Evolutionary conservation across 768 basidiomycete species (phyloP).

Genomic region (Asterophora parasitica): DNA sequence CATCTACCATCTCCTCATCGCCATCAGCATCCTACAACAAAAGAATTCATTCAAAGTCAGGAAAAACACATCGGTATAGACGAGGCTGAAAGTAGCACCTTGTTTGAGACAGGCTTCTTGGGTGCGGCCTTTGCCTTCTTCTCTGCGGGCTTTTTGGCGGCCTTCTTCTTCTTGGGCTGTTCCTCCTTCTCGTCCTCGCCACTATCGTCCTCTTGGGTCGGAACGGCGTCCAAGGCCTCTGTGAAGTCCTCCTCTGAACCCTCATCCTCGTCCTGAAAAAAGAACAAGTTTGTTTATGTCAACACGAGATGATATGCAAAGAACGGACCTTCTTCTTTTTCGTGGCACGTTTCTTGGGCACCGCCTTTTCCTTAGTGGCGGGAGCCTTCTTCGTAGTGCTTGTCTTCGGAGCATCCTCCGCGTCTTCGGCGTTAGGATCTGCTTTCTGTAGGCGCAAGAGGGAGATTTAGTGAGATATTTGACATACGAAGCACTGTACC

Average conservation of each 20-base stretch:
- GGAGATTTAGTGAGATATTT: background rate
- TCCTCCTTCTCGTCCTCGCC: conserved; percentile 36
- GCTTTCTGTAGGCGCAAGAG: conserved; percentile 18
- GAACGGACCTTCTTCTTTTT: conserved; percentile 37
- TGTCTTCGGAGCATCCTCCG: conserved; percentile 40
- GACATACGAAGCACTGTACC: conserved; percentile 9
- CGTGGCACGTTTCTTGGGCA: conserved; percentile 42
- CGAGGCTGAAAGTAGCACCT: conserved; percentile 9
- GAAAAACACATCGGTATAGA: background rate
- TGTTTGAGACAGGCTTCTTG: conserved; percentile 17
- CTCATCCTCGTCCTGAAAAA: conserved; percentile 25
- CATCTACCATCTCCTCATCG: conserved; percentile 38
- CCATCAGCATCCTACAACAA: conserved; percentile 25
- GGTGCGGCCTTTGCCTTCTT: conserved; percentile 25
- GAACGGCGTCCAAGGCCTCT: conserved; percentile 34
- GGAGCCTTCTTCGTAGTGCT: conserved; percentile 33
- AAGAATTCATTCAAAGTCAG: background rate
- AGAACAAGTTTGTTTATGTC: background rate
- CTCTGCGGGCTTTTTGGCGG: conserved; percentile 30
- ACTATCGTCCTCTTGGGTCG: conserved; percentile 32
- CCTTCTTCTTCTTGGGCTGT: conserved; percentile 41
- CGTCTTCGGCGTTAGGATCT: conserved; percentile 28
- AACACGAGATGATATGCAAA: conserved; percentile 3
- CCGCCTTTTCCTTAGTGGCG: conserved; percentile 42
- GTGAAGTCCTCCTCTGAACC: conserved; percentile 43